These are phyloP conservation scores for Saccharomyces hybrid DNA, from an alignment of 1,139 yeast species.

Conservation along the genomic window DNA sequence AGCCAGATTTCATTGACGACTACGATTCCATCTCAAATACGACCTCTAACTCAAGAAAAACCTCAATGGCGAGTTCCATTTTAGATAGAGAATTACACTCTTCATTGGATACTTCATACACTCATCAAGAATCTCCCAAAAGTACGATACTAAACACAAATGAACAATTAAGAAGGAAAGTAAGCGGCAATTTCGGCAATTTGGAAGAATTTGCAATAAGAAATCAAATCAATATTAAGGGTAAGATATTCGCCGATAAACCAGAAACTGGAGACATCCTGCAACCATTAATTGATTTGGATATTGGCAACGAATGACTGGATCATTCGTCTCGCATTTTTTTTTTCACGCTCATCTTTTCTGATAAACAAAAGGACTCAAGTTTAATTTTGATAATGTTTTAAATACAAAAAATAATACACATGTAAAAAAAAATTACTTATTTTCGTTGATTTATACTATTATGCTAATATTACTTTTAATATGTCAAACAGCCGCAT, in stretches of 20 bases:
- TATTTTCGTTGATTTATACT: neutral
- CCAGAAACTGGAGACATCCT: constrained; percentile 17
- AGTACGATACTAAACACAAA: constrained; percentile 21
- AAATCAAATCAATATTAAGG: constrained; percentile 16
- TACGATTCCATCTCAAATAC: neutral
- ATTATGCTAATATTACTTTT: neutral
- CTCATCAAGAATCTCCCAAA: constrained; percentile 13
- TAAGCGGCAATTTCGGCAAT: constrained; percentile 16
- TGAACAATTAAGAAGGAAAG: constrained; percentile 26
- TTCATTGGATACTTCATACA: constrained; percentile 4
- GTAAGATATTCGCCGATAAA: constrained; percentile 21
- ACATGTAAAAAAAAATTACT: neutral
- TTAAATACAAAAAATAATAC: neutral
- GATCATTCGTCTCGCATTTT: neutral
- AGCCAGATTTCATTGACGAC: neutral
- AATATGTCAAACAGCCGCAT: neutral
- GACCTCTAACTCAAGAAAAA: constrained; percentile 6
- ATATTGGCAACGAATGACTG: neutral
- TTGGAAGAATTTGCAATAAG: constrained; percentile 18
- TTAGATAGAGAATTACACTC: neutral
- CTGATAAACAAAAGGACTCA: neutral
- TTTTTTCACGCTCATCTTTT: neutral
- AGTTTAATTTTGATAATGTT: neutral
- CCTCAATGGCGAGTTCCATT: constrained; percentile 1
- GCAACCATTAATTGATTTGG: constrained; percentile 4